These are phyloP conservation scores for Tetrahymena malaccensis DNA, from an alignment of 73 alveolate species.

Conservation along the genomic window DNA sequence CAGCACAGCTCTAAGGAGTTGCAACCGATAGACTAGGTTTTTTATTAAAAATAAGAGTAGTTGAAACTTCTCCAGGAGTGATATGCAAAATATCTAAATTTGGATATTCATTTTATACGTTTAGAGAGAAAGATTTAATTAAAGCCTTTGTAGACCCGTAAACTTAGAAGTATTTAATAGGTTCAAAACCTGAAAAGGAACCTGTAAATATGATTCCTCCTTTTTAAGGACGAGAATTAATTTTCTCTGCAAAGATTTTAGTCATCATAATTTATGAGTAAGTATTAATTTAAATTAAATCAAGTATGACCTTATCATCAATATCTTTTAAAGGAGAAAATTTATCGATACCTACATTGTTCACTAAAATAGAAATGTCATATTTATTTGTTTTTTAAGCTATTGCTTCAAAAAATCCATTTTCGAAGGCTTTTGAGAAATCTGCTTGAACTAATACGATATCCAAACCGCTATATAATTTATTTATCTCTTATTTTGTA, in stretches of 20 bases:
- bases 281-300: neutral
- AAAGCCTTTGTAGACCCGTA: neutral
- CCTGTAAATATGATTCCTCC: neutral
- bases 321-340: neutral
- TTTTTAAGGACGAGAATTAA: neutral
- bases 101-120: neutral
- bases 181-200: neutral
- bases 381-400: neutral
- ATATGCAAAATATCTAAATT: neutral
- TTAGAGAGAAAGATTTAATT: neutral
- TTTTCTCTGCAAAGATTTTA: neutral
- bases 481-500: neutral
- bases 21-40: neutral
- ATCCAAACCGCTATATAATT: neutral
- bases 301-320: neutral
- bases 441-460: neutral
- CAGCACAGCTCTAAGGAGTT: neutral
- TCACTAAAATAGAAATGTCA: neutral
- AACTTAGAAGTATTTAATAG: neutral
- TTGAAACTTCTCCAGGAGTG: neutral
- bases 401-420: neutral
- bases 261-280: neutral
- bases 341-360: neutral
- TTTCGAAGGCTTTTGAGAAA: neutral
- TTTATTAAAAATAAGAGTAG: neutral